Evolutionary conservation across 345 rosid species (phyloP), one percentile per base, ranked within the genome.

Genomic region (Pugionium cornutum): DNA sequence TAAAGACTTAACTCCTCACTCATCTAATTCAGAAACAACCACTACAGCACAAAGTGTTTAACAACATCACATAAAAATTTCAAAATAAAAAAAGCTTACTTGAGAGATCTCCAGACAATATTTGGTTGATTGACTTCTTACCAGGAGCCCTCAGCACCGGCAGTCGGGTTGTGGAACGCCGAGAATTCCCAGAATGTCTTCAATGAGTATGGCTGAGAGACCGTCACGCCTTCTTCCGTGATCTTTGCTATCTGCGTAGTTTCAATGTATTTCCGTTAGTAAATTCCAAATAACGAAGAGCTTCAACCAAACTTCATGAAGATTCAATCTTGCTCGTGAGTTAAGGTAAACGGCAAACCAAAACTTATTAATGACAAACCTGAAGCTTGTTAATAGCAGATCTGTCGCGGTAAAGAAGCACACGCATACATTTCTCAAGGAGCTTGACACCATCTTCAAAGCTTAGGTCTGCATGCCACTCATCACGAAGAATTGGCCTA

Each of bases 401-500:
- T 73, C 96, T 83, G 75, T 95, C 99, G 43, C 99, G 97, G 82
- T 90, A 89, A 33, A 95, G 83, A 59, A 95, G 95, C 59, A 91
- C 96, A 27, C 92, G 95, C 99, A 95, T 91, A 75, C 99, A 91
- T 58, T 91, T 91, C 89, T 95, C 99, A 72, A 95, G 78, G 42
- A 95, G 70, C 70, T 81, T 84, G 45, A 95, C 94, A 53, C 95
- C 98, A 51, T 91, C 99, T 83, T 95, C 96, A 65, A 83, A 91
- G 48, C 84, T 91, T 83, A 91, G 68, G 80, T 91, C 67, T 25
- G 88, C 98, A 8, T 75, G 86, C 99, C 98, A 95, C 77, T 89
- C 96, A 18, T 84, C 87, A 32, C 99, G 96, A 64, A 95, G 99
- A 34, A 95, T 87, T 40, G 96, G 99, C 61, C 96, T 79, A 25